Evolutionary conservation across 2,329 filamentous ascomycete genomes (phyloP), one percentile per base, ranked within the genome.

Genomic region (Aspergillus texensis): DNA sequence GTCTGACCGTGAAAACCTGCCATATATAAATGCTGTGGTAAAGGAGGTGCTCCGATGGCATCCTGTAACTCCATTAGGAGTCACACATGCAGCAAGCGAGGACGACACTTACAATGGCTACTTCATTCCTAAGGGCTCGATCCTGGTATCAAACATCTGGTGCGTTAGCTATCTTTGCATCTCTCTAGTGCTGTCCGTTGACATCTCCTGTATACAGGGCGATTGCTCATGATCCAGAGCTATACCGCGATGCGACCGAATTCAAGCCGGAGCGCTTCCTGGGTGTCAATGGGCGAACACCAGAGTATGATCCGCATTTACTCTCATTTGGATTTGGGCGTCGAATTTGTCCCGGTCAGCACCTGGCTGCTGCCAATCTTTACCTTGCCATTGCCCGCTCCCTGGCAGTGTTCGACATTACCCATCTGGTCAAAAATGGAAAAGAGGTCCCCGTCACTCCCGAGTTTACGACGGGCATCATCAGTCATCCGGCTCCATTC

Each of bases 401-500:
- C 4, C 24, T 45, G 30, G 46, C 43, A 12, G 57, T 21, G 5
- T 59, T 50, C 16, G 21, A 52, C 36, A 24, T 59, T 2, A 32
- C 26, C 26, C 6, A 10, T 30, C 14, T 12, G 48, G 19, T 52
- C 1, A 10, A 10, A 52, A 26, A 52, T n/a, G 48, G 48, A 19
- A 52, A 52, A 19, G 48, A 52, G 9, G 48, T 28, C 8, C 48
- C 48, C 14, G 19, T 52, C 2, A 28, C 71, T 19, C 54, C 78
- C 0, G 67, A 74, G 32, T 80, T 80, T 48, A 65, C 72, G 61
- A 50, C 78, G 14, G 73, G 73, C 12, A 63, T 75, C 56, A 68
- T 75, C 19, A 75, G 69, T 58, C 70, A 81, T 61, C 79, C 80
- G 0, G 67, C 71, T 5, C 75, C 77, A 6, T 83, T 75, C 59